A percentile compares a stretch with the other conserved stretches of the same genome.
These are phyloP conservation scores for Brassica carinata DNA, from an alignment of 345 rosid genomes.

Conservation along the genomic window DNA sequence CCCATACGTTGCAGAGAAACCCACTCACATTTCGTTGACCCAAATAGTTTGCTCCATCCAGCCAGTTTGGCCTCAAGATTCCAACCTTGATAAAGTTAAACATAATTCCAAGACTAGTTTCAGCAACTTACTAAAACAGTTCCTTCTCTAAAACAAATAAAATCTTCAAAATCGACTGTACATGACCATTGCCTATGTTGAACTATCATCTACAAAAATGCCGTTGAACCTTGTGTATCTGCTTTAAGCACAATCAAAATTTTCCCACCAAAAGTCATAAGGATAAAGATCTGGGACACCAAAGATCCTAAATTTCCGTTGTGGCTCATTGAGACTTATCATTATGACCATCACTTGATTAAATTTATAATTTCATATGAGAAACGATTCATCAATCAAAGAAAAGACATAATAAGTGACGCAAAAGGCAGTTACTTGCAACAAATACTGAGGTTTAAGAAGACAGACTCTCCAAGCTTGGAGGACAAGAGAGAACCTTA, in stretches of 20 bases:
- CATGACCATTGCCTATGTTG: neutral
- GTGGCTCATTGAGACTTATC: constrained; percentile 11
- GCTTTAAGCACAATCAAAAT: neutral
- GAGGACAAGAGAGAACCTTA: neutral
- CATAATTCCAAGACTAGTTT: neutral
- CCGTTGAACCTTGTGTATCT: no score
- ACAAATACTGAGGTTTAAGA: no score
- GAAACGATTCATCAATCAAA: neutral
- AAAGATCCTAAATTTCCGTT: no score
- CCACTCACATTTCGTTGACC: constrained; percentile 53
- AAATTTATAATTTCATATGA: neutral
- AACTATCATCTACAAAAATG: neutral
- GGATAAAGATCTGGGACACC: no score
- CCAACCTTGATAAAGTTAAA: constrained; percentile 45
- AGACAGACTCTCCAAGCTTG: no score
- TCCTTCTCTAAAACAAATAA: constrained; percentile 9
- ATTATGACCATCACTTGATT: neutral
- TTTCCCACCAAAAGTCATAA: neutral
- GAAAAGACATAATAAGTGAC: no score
- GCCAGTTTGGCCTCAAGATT: constrained; percentile 66
- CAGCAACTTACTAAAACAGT: neutral
- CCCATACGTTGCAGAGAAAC: constrained; percentile 35
- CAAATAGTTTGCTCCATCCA: constrained; percentile 62
- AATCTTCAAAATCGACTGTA: neutral
- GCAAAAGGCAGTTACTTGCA: no score